Percentiles rank a stretch among this genome's conserved stretches.
Conservation (phyloP, 2,329 filamentous ascomycete genomes). For the Fusarium pseudonygamai region DNA sequence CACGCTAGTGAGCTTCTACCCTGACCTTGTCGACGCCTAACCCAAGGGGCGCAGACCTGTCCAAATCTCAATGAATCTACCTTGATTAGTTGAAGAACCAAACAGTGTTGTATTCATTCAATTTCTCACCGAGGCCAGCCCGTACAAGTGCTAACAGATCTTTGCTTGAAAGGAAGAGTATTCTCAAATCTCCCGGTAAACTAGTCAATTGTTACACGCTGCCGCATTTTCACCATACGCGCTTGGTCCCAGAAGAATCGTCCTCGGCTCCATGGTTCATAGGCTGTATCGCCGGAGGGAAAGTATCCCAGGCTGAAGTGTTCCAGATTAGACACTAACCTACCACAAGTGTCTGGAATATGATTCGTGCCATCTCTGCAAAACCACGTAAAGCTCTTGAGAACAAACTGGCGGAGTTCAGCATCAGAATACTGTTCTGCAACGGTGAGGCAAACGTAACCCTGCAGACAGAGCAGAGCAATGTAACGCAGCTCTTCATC, state of each 20-base stretch:
- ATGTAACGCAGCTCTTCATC: neutral
- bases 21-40: no score
- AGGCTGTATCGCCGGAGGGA: accelerated
- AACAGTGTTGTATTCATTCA: no score
- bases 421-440: accelerated
- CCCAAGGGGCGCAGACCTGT: no score
- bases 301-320: neutral
- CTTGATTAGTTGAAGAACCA: no score
- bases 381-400: neutral
- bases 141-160: no score
- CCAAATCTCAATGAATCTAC: no score
- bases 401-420: neutral
- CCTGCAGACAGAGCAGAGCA: neutral
- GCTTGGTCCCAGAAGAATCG: neutral
- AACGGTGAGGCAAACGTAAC: accelerated
- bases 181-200: no score
- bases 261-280: neutral
- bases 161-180: no score
- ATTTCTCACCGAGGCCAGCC: no score
- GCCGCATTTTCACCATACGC: no score
- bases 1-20: neutral
- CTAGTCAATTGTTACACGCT: no score
- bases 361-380: neutral
- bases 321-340: accelerated
- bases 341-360: neutral